Evolutionary conservation across 495 filamentous ascomycete species (phyloP).

Genomic region (Neurospora sp.): DNA sequence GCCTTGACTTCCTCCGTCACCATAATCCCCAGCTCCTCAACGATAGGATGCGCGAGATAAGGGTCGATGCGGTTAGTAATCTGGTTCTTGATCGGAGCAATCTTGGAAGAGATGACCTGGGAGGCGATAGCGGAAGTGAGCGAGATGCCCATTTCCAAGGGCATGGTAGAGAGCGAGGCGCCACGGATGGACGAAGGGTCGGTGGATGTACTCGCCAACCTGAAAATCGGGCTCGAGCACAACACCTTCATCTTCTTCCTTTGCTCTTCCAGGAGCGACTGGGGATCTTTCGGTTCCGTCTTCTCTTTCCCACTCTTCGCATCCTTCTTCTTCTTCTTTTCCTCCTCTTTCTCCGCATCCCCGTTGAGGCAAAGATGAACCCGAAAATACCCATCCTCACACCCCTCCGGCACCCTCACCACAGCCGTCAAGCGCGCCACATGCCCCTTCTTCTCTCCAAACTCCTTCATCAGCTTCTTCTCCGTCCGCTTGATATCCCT

Average conservation of each 20-base stretch:
- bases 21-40: not conserved
- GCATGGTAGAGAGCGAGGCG: slow-evolving; percentile 52
- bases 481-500: slow-evolving; percentile 51
- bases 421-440: slow-evolving; percentile 49
- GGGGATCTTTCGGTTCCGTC: not conserved
- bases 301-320: not conserved
- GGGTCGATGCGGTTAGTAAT: slow-evolving; percentile 3
- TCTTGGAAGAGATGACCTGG: not conserved
- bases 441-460: slow-evolving; percentile 37
- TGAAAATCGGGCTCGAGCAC: slow-evolving; percentile 54
- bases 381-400: slow-evolving; percentile 57
- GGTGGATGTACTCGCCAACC: slow-evolving; percentile 49
- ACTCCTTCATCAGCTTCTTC: slow-evolving; percentile 36
- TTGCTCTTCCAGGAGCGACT: not conserved
- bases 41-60: not conserved
- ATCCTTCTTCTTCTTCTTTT: not conserved
- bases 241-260: slow-evolving; percentile 38
- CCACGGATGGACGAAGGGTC: slow-evolving; percentile 47
- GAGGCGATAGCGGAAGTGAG: slow-evolving; percentile 43
- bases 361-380: slow-evolving; percentile 48
- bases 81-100: slow-evolving; percentile 34
- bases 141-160: slow-evolving; percentile 53
- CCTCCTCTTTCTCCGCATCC: slow-evolving; percentile 17
- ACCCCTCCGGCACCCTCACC: slow-evolving; percentile 50
- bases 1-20: not conserved